These are phyloP conservation scores for Strigomonas galati DNA, from an alignment of 208 protist species.

Conservation along the genomic window DNA sequence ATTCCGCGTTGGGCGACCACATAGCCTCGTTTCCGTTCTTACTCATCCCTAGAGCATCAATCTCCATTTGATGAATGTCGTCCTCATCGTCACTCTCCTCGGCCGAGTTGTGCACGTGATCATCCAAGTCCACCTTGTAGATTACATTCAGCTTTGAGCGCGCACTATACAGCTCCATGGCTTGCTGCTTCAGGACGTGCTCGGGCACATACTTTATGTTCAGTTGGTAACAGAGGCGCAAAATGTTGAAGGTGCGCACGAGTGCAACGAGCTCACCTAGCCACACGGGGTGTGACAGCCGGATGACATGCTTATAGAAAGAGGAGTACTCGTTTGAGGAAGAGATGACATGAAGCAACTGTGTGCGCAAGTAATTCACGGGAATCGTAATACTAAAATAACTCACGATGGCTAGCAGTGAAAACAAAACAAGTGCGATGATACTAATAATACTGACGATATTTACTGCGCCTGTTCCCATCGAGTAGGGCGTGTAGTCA, in stretches of 20 bases:
- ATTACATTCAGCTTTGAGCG: slow-evolving; percentile 7
- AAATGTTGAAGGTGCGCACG: slow-evolving; percentile 52
- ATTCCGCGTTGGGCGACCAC: not conserved
- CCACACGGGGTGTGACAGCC: slow-evolving; percentile 50
- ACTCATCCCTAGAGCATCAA: not conserved
- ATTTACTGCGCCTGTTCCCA: slow-evolving; percentile 18
- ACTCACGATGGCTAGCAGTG: slow-evolving; percentile 40
- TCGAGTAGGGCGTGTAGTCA: slow-evolving; percentile 24
- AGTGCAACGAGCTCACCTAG: slow-evolving; percentile 67
- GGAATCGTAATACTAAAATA: slow-evolving; percentile 79
- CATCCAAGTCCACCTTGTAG: slow-evolving; percentile 25
- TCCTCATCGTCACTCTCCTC: slow-evolving; percentile 4
- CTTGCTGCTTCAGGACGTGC: slow-evolving; percentile 67
- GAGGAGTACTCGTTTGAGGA: slow-evolving; percentile 22
- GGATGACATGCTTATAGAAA: slow-evolving; percentile 27
- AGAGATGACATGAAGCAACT: slow-evolving; percentile 52
- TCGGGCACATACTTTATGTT: slow-evolving; percentile 88
- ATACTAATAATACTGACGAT: slow-evolving; percentile 45
- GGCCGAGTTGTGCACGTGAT: slow-evolving; percentile 16
- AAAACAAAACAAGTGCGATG: slow-evolving; percentile 49
- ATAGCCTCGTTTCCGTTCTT: not conserved
- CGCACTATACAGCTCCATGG: slow-evolving; percentile 34
- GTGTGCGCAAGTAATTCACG: slow-evolving; percentile 53
- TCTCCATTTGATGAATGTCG: not conserved
- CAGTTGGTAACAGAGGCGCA: slow-evolving; percentile 65